Evolutionary conservation across 2,329 filamentous ascomycete genomes (phyloP), one percentile per base, ranked within the genome.

Genomic region (Cytospora chrysosperma): DNA sequence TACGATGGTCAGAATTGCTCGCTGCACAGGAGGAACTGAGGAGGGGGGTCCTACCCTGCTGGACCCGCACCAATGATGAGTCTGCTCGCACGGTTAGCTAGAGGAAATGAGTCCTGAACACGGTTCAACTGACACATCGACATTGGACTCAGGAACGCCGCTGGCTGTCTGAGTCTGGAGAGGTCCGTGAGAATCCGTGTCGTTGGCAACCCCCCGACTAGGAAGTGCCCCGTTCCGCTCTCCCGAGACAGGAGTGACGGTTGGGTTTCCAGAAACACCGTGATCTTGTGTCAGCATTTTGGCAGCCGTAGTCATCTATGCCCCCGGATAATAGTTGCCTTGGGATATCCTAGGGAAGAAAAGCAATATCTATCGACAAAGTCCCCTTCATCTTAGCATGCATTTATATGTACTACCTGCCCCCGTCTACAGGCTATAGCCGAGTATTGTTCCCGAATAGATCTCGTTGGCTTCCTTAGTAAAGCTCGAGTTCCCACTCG

Each of bases 41-140:
- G 64, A 53, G 34, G 12, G 8, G 12, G 49, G 40, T 54, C 68
- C 63, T 68, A 72, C 66, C 73, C 72, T 34, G 72, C 70, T 9
- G 73, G 73, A 2, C 73, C 73, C 12, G 70, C 70, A 43, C 70
- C 70, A 55, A 72, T 69, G 40, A 72, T 71, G 59, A 72, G 70
- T 47, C 61, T 63, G 27, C 8, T 26, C 3, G 10, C 21, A 50
- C 43, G 40, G 43, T 19, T 24, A 37, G 9, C 26, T 32, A 19
- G 17, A 21, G 6, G 9, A 3, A n/a, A 28, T 13, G 9, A 13
- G n/a, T 47, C n/a, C 43, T 24, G 9, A 7, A 47, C 13, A 13
- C 9, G 43, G 7, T 24, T 47, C 7, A 34, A 59, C 61, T 63
- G 55, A 63, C 61, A 63, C 61, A 32, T 63, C 61, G 27, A 63